These are phyloP conservation scores for Marasmius oreades DNA, from an alignment of 1,284 basidiomycete genomes.

Conservation along the genomic window DNA sequence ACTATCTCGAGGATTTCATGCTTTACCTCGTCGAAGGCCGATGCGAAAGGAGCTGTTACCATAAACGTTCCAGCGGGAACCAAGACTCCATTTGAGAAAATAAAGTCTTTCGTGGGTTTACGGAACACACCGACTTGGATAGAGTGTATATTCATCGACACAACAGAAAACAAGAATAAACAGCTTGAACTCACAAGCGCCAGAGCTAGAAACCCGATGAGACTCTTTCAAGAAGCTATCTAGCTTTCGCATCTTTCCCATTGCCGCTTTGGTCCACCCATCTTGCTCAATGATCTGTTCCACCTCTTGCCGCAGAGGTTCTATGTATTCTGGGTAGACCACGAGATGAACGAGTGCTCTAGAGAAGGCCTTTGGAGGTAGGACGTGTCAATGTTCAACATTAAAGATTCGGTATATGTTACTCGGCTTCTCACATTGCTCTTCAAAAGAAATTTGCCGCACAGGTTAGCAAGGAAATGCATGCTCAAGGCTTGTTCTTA, in stretches of 20 bases:
- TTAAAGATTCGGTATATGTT: too few relatives aligned
- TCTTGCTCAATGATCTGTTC: slow-evolving; percentile 23
- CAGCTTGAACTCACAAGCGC: slow-evolving; percentile 9
- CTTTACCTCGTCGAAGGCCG: slow-evolving; percentile 15
- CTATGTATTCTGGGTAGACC: slow-evolving; percentile 26
- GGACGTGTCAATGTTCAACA: too few relatives aligned
- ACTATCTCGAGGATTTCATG: too few relatives aligned
- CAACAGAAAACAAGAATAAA: slow-evolving; percentile 4
- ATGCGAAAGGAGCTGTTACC: slow-evolving; percentile 6
- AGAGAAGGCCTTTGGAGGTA: slow-evolving; percentile 22
- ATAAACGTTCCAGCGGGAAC: slow-evolving; percentile 18
- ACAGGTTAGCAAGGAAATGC: not conserved
- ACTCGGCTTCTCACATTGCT: too few relatives aligned
- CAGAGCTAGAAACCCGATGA: slow-evolving; percentile 24
- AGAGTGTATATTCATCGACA: not conserved
- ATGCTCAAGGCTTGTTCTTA: not conserved
- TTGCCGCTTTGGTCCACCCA: slow-evolving; percentile 31
- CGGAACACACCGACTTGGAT: slow-evolving; percentile 14
- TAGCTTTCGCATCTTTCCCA: slow-evolving; percentile 30
- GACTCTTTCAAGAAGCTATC: slow-evolving; percentile 35
- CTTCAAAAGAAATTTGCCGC: too few relatives aligned
- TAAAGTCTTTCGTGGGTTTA: slow-evolving; percentile 15
- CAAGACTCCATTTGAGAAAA: slow-evolving; percentile 22
- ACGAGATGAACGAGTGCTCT: slow-evolving; percentile 31
- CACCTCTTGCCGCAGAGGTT: slow-evolving; percentile 32